Base-by-base conservation (phyloP, 1,284 basidiomycete species). In the Ustilago hordei region DNA sequence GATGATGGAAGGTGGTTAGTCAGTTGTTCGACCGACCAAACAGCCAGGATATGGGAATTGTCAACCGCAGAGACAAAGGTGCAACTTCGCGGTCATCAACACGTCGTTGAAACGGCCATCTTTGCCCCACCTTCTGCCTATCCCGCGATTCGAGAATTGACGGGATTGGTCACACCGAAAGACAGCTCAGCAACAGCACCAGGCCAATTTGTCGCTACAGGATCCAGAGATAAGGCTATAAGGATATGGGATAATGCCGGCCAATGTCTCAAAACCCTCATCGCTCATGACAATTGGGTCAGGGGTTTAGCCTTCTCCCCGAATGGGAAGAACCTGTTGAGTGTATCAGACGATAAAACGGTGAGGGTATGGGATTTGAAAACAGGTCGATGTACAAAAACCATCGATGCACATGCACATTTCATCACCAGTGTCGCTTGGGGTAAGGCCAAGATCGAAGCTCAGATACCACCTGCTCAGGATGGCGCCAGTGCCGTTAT, bases 281-380 rank as follows among this genome's bases (percentile, higher is more conserved):
- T 74, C 38, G 83, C 82, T 0, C 83, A 84, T 64, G 84, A 85
- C 55, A 84, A 84, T 38, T 85, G 84, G 84, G 65, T 84, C 1
- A 60, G 84, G 12, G 82, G 75, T 0, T 55, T 85, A 8, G 76
- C 71, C 0, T 84, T 84, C 34, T 77, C 81, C 36, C 83, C 83
- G 3, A 82, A 81, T 63, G 94, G 94, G 45, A 95, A 95, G 86
- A 91, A 91, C 84, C 90, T 96, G 5, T 89, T 96, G 15, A 94
- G 93, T 2, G 93, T 92, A 2, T 93, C 93, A 6, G 94, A 96
- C 86, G 94, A 96, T 88, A 93, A 95, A 87, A 94, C 93, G 9
- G 91, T 95, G 81, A 91, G 93, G 9, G 89, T 95, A 15, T 96
- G 94, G 94, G 94, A 96, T 77, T 88, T 96, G 43, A 88, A 89